Evolutionary conservation across 2,329 filamentous ascomycete genomes (phyloP), one percentile per base, ranked within the genome.

Genomic region (Alternaria brassicae): DNA sequence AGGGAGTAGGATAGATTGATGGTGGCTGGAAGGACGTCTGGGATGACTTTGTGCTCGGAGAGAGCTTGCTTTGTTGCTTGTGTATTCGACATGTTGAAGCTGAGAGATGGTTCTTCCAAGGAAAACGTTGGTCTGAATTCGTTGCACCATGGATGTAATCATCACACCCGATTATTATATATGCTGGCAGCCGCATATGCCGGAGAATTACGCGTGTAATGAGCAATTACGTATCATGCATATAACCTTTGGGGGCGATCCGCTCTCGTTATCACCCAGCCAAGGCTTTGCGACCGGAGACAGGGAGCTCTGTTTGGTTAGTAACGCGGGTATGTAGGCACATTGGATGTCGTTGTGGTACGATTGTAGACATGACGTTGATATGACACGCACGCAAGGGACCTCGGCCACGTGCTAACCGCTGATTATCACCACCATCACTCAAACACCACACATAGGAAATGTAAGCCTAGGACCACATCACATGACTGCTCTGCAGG

Each of bases 11-110:
- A 49, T 4, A 63, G 34, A 13, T 56, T 50, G 3, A 60, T 45
- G 37, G 44, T 51, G 8, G 41, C 60, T 1, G 65, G 56, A 5
- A 70, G 50, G 3, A 69, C 65, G 37, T 68, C 65, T 17, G 66
- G 63, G 6, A 68, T 68, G 17, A 70, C 57, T n/a, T 66, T 67
- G 50, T 61, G 55, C 6, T 61, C 49, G 10, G 37, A 34, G 0
- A 67, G 23, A 15, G 45, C 45, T n/a, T 60, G 60, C n/a, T 57
- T 58, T 17, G 23, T 57, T 4, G 49, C 50, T 53, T 61, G 52
- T 10, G 44, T 28, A 30, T 36, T 47, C 6, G 56, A 40, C 61
- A 64, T 63, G 19, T 4, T 55, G 23, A n/a, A 42, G 10, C 5
- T 45, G 6, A 0, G 2, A 6, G 19, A 13, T 21, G 6, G 9